phyloP scores from a whole-genome alignment of 2,329 filamentous ascomycete species.

The Ophiocordyceps robertsii region DNA sequence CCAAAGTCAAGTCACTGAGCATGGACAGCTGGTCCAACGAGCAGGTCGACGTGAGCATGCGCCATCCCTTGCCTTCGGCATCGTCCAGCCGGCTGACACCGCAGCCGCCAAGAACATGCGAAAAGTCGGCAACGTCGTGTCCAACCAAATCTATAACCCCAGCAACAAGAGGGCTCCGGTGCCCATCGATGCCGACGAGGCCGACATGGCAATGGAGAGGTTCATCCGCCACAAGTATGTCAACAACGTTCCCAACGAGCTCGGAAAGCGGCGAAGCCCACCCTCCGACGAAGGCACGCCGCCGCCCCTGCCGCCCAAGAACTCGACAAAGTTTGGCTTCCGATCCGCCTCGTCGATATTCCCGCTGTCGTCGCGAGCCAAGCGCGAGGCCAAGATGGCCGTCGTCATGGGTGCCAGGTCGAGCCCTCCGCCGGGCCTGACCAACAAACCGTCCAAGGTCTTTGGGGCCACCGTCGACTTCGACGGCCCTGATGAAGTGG shows the following conservation, averaged over 20 bases:
- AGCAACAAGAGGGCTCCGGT: conserved; percentile 70
- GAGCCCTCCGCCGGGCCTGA: conserved; percentile 23
- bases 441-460: conserved; percentile 52
- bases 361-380: conserved; percentile 46
- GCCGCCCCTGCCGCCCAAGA: conserved; percentile 49
- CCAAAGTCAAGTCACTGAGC: conserved; percentile 95
- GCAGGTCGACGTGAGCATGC: conserved; percentile 70
- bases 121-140: conserved; percentile 71
- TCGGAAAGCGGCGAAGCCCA: conserved; percentile 29
- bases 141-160: conserved; percentile 84
- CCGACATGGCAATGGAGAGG: conserved; percentile 85
- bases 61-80: background rate
- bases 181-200: conserved; percentile 82
- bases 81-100: background rate
- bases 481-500: conserved; percentile 43
- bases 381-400: conserved; percentile 32
- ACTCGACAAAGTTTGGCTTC: conserved; percentile 47
- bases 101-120: conserved; percentile 67
- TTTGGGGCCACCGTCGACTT: conserved; percentile 57
- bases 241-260: conserved; percentile 29
- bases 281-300: conserved; percentile 42
- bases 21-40: conserved; percentile 97
- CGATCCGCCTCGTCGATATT: conserved; percentile 54
- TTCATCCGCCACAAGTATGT: conserved; percentile 94
- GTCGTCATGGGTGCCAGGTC: conserved; percentile 13